Percentiles rank a stretch among this genome's conserved stretches.
Evolutionary conservation across 805 yeast species (phyloP).

Genomic region (Candida orba): DNA sequence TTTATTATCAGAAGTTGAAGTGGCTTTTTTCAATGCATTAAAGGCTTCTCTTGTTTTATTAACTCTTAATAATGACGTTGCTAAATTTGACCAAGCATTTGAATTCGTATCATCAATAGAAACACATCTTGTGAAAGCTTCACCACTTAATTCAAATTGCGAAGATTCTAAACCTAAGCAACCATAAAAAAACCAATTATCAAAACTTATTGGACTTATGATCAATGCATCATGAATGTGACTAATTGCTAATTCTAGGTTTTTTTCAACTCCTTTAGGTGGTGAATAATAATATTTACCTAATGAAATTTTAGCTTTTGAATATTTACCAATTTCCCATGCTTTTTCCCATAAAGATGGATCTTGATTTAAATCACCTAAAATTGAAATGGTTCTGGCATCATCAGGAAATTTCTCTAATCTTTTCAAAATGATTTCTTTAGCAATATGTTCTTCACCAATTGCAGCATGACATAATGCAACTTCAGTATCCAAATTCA

Average conservation of each 20-base stretch:
- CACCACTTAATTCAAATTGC: constrained; percentile 73
- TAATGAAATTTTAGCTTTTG: constrained; percentile 79
- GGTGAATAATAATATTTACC: constrained; percentile 67
- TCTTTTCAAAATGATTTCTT: constrained; percentile 46
- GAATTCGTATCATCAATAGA: constrained; percentile 74
- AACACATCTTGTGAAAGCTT: constrained; percentile 88
- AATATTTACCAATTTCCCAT: constrained; percentile 79
- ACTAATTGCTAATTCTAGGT: constrained; percentile 46
- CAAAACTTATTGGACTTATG: constrained; percentile 65
- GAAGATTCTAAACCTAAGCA: constrained; percentile 74
- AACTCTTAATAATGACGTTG: constrained; percentile 63
- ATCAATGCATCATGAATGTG: constrained; percentile 71
- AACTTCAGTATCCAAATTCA: constrained; percentile 69
- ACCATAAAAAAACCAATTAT: constrained; percentile 90
- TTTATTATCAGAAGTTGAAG: constrained; percentile 57
- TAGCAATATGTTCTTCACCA: constrained; percentile 66
- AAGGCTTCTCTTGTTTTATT: constrained; percentile 73
- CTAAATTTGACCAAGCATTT: constrained; percentile 87
- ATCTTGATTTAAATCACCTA: constrained; percentile 80
- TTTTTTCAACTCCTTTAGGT: constrained; percentile 50
- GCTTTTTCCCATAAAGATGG: constrained; percentile 75
- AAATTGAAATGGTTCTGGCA: constrained; percentile 74
- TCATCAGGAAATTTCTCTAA: constrained; percentile 56
- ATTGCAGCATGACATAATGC: constrained; percentile 88
- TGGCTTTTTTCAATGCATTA: constrained; percentile 76